A percentile compares a stretch with the other conserved stretches of the same genome.
phyloP scores from a whole-genome alignment of 140 eudicot species.

The Senecio squalidus region DNA sequence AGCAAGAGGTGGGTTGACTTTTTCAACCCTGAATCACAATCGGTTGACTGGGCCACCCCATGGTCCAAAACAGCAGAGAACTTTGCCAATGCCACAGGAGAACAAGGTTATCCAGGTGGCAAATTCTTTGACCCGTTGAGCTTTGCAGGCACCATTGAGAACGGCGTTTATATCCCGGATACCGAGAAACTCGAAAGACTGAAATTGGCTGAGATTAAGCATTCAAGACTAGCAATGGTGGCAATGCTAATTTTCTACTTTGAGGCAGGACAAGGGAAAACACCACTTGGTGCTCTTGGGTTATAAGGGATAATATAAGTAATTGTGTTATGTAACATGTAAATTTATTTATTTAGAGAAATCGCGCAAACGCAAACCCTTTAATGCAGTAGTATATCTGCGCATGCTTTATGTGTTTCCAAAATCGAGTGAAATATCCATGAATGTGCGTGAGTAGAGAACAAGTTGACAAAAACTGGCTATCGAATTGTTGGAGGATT shows the following conservation, averaged over 20 bases:
- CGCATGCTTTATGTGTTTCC: constrained; percentile 1
- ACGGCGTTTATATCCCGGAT: constrained; percentile 74
- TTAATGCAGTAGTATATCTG: not conserved
- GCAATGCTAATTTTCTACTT: constrained; percentile 88
- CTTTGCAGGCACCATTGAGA: constrained; percentile 56
- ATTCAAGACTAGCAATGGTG: constrained; percentile 82
- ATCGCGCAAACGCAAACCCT: not conserved
- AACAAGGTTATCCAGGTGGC: constrained; percentile 97
- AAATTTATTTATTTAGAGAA: constrained; percentile 35
- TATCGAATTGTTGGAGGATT: too few relatives aligned
- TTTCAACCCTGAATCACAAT: constrained; percentile 86
- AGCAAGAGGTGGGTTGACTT: constrained; percentile 95
- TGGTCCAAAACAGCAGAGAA: constrained; percentile 90
- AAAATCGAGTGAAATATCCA: not conserved
- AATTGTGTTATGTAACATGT: constrained; percentile 31
- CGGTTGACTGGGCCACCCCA: constrained; percentile 95
- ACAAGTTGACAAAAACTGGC: too few relatives aligned
- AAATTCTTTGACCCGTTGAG: constrained; percentile 86
- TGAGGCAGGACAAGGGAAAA: constrained; percentile 96
- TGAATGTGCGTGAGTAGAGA: too few relatives aligned
- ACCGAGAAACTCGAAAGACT: constrained; percentile 76
- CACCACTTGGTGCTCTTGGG: constrained; percentile 96
- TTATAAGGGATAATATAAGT: constrained; percentile 45
- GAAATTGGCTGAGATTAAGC: constrained; percentile 90
- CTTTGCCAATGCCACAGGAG: constrained; percentile 77